Percentiles rank a stretch among this genome's conserved stretches.
Conservation (phyloP, 345 rosid genomes). For the Noccaea caerulescens region DNA sequence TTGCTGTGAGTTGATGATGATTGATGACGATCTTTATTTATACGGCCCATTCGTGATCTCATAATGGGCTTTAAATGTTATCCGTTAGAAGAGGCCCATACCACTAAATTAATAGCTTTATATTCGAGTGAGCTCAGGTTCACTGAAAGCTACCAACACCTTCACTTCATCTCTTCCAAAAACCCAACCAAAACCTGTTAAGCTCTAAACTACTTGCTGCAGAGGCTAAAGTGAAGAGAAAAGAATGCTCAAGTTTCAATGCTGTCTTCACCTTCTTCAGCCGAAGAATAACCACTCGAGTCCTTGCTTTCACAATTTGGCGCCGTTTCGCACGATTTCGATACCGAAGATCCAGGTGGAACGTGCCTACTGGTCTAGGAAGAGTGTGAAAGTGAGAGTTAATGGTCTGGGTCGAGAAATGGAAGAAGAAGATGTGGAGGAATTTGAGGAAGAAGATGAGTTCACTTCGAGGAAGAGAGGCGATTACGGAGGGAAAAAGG, state of each 20-base stretch:
- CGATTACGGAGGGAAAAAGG: slow-evolving; percentile 51
- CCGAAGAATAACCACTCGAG: slow-evolving; percentile 9
- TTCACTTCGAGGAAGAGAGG: slow-evolving; percentile 37
- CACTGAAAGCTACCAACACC: slow-evolving; percentile 29
- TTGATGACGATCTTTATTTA: neutral
- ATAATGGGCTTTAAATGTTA: neutral
- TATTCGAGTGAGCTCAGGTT: slow-evolving; percentile 1
- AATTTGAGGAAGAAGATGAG: slow-evolving; percentile 37
- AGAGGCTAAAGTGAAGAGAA: neutral
- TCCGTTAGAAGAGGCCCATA: neutral
- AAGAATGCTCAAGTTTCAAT: slow-evolving; percentile 33
- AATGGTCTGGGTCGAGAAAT: slow-evolving; percentile 38
- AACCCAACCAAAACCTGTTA: slow-evolving; percentile 11
- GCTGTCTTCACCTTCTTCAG: slow-evolving; percentile 29
- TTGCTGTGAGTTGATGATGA: neutral
- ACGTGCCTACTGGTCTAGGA: slow-evolving; percentile 28
- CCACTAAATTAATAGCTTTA: neutral
- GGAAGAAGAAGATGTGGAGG: slow-evolving; percentile 39
- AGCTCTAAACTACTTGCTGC: neutral
- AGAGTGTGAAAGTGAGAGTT: slow-evolving; percentile 12
- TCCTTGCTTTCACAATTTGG: slow-evolving; percentile 19
- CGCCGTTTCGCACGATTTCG: slow-evolving; percentile 39
- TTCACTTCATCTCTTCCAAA: slow-evolving; percentile 27
- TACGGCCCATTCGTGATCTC: neutral
- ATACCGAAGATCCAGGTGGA: slow-evolving; percentile 17